A percentile compares a stretch with the other conserved stretches of the same genome.
phyloP scores from a whole-genome alignment of 306 rosid species.

The Inga leiocalycina region DNA sequence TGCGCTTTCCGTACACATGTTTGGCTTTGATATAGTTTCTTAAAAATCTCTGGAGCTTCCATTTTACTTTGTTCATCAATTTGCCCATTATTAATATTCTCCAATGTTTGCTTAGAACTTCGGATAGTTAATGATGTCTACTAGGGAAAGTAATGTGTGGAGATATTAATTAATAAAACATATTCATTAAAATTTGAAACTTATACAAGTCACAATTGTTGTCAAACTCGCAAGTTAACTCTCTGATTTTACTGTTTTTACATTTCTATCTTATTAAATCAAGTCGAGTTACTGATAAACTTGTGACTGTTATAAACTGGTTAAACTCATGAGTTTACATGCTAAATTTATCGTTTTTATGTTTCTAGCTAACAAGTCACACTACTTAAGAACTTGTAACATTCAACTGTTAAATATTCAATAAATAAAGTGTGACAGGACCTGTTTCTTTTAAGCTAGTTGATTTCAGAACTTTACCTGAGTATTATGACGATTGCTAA shows the following conservation, averaged over 20 bases:
- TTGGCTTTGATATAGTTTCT: neutral
- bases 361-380: too few relatives aligned
- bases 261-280: too few relatives aligned
- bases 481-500: neutral
- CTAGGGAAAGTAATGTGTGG: neutral
- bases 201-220: neutral
- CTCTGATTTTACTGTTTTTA: too few relatives aligned
- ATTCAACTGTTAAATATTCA: neutral
- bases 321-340: too few relatives aligned
- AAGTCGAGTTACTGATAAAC: too few relatives aligned
- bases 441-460: neutral
- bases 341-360: too few relatives aligned
- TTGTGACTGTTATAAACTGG: too few relatives aligned
- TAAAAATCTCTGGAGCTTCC: too few relatives aligned
- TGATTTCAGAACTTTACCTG: neutral
- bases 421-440: neutral
- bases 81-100: neutral
- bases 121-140: neutral
- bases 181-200: neutral
- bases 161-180: neutral
- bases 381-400: neutral
- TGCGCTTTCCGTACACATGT: neutral
- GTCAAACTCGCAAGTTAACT: too few relatives aligned
- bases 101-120: neutral
- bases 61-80: neutral